A percentile compares a stretch with the other conserved stretches of the same genome.
These are phyloP conservation scores for Globisporangium mamillatum DNA, from an alignment of 352 stramenopile species.

Conservation along the genomic window DNA sequence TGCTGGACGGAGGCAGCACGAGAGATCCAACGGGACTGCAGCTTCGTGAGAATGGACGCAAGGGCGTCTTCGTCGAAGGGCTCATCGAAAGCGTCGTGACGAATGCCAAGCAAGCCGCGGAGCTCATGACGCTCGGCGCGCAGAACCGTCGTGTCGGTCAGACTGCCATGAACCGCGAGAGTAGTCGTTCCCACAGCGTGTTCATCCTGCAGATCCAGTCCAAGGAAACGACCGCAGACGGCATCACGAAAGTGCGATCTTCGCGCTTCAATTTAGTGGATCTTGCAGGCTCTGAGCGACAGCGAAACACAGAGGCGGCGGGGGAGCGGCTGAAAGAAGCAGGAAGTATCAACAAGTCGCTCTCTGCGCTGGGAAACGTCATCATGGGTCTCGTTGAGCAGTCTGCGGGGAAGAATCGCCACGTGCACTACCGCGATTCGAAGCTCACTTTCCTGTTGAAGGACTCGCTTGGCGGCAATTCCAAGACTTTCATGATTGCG, in stretches of 20 bases:
- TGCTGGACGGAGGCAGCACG: slow-evolving; percentile 70
- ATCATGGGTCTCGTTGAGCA: slow-evolving; percentile 90
- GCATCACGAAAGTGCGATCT: slow-evolving; percentile 60
- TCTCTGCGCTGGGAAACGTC: slow-evolving; percentile 95
- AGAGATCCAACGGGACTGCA: slow-evolving; percentile 58
- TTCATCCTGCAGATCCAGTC: slow-evolving; percentile 83
- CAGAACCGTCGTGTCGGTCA: slow-evolving; percentile 78
- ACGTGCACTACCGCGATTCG: slow-evolving; percentile 84
- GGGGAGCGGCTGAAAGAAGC: slow-evolving; percentile 96
- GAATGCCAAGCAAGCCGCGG: slow-evolving; percentile 57
- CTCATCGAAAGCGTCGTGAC: slow-evolving; percentile 73
- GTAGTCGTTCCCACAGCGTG: slow-evolving; percentile 80
- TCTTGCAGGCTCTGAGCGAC: slow-evolving; percentile 96
- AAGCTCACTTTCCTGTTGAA: slow-evolving; percentile 86
- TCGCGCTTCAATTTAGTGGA: slow-evolving; percentile 98
- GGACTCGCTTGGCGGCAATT: slow-evolving; percentile 82
- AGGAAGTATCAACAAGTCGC: slow-evolving; percentile 95
- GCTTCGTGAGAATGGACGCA: slow-evolving; percentile 69
- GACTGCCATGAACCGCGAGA: slow-evolving; percentile 86
- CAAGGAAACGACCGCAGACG: slow-evolving; percentile 50
- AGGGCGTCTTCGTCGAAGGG: slow-evolving; percentile 74
- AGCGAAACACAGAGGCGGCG: slow-evolving; percentile 93
- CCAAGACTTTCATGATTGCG: slow-evolving; percentile 86
- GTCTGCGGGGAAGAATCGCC: slow-evolving; percentile 72
- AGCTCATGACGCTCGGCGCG: slow-evolving; percentile 73